Evolutionary conservation across 345 rosid genomes (phyloP).

Genomic region (Eucalyptus guilfoylei): DNA sequence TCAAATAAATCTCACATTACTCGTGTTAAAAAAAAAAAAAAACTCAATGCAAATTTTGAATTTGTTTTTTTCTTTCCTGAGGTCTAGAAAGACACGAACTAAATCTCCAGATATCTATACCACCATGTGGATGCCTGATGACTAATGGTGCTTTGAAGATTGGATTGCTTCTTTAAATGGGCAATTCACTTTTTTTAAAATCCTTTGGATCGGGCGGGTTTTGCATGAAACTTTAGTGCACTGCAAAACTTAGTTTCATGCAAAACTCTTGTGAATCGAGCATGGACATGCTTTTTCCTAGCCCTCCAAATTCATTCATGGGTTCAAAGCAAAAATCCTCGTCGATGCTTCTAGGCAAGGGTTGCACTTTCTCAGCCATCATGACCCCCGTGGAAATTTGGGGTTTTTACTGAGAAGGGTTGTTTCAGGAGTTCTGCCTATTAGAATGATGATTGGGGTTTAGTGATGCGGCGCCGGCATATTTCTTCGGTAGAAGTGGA

Average conservation of each 20-base stretch:
- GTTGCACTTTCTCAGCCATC: neutral
- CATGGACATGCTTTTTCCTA: neutral
- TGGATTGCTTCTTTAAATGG: neutral
- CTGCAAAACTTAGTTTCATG: neutral
- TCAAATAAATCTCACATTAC: neutral
- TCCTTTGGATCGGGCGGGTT: neutral
- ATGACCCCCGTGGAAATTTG: neutral
- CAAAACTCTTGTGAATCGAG: neutral
- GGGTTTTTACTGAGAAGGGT: neutral
- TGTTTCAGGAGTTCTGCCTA: neutral
- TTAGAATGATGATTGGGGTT: neutral
- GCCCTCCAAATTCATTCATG: neutral
- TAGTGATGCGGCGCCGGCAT: neutral
- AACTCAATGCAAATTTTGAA: neutral
- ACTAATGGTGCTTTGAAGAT: neutral
- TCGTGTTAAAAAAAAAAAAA: neutral
- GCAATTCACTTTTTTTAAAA: neutral
- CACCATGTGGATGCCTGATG: neutral
- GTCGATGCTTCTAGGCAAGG: neutral
- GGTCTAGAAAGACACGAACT: neutral
- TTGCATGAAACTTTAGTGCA: neutral
- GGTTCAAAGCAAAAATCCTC: neutral
- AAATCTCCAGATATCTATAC: neutral
- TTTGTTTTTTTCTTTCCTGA: neutral
- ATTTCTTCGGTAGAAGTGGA: neutral